Evolutionary conservation across 2,329 filamentous ascomycete species (phyloP).

Genomic region (Cercospora zeae-maydis): DNA sequence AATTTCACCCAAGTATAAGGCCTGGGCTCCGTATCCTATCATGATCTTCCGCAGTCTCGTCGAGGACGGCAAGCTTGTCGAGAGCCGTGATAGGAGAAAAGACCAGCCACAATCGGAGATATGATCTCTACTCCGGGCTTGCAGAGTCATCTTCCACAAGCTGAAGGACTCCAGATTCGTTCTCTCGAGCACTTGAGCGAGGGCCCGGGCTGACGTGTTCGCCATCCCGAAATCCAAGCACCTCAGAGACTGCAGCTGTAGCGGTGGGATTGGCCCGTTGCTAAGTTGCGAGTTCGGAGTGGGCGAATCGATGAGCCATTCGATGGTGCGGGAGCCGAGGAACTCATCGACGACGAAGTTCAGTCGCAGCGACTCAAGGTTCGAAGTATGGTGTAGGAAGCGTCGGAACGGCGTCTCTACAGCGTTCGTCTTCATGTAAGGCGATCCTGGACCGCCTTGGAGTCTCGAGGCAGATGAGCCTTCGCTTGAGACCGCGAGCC

Average conservation of each 20-base stretch:
- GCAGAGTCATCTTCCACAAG: constrained; percentile 22
- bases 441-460: background rate
- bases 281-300: background rate
- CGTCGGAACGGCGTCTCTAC: constrained; percentile 10
- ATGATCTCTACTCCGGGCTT: background rate
- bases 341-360: constrained; percentile 23
- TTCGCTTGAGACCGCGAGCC: constrained; percentile 18
- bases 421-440: constrained; percentile 9
- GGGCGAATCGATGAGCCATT: constrained; percentile 9
- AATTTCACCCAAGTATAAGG: background rate
- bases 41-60: constrained; percentile 2
- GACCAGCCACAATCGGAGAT: constrained; percentile 7
- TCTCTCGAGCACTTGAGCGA: constrained; percentile 23
- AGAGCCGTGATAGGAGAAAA: constrained; percentile 11
- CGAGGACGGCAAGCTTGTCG: constrained; percentile 2
- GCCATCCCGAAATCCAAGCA: constrained; percentile 2
- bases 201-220: background rate
- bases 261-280: background rate
- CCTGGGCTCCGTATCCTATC: constrained; percentile 10
- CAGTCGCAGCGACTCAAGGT: constrained; percentile 25
- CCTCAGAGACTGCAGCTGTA: background rate
- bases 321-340: constrained; percentile 7
- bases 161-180: constrained; percentile 25
- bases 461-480: background rate
- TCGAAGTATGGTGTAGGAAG: constrained; percentile 22